These are phyloP conservation scores for Allium sativum DNA, from an alignment of 106 monocot species.

Conservation along the genomic window DNA sequence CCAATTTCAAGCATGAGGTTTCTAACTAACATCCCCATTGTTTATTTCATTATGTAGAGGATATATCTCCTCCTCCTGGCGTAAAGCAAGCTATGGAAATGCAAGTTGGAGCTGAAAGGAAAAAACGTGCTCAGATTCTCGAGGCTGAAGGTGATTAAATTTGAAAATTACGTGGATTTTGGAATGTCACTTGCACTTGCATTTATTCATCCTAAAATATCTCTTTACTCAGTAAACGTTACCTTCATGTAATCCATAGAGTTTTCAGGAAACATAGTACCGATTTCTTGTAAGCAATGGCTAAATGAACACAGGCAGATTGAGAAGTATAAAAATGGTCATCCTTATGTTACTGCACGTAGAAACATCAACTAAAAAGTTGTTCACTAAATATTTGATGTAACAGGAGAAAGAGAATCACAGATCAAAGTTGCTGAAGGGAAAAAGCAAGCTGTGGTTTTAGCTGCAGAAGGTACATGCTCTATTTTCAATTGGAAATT, in stretches of 20 bases:
- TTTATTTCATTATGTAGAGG: conserved; percentile 37
- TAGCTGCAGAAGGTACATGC: conserved; percentile 42
- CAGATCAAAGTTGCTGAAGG: conserved; percentile 82
- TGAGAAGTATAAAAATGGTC: background rate
- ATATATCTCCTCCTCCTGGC: conserved; percentile 88
- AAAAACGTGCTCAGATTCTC: conserved; percentile 92
- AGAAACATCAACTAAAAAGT: background rate
- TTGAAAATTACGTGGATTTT: background rate
- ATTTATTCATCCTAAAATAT: background rate
- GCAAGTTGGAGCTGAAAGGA: conserved; percentile 99
- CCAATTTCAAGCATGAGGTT: background rate
- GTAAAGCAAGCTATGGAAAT: conserved; percentile 96
- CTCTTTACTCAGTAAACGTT: background rate
- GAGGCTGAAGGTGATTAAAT: conserved; percentile 76
- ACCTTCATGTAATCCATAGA: background rate
- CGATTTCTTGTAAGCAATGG: no score
- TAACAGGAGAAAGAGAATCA: conserved; percentile 81
- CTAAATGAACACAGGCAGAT: background rate
- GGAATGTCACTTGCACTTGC: background rate
- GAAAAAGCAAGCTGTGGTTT: conserved; percentile 52
- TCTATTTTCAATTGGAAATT: no score
- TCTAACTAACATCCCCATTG: background rate
- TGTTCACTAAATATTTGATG: background rate
- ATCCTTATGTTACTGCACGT: background rate
- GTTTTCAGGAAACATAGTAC: background rate